Conservation (phyloP, 202 grass and related monocot genomes). For the Dendrocalamus latiflorus region DNA sequence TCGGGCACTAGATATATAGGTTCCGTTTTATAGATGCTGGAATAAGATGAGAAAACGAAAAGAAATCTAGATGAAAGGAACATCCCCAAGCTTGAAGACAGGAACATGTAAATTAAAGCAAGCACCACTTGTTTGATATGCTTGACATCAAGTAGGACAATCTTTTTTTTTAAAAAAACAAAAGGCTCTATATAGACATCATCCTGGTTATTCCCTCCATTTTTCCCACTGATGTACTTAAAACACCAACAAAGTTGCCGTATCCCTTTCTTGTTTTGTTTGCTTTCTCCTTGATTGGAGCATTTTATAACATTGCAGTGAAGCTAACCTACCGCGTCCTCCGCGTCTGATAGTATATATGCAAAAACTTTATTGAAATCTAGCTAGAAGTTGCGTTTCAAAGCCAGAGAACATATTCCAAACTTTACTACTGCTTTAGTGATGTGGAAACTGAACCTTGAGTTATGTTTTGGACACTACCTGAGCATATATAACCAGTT, state of each 20-base stretch:
- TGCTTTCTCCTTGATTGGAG: constrained; percentile 20
- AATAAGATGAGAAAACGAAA: too few relatives aligned
- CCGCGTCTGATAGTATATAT: constrained; percentile 6
- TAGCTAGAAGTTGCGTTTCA: constrained; percentile 20
- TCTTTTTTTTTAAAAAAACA: too few relatives aligned
- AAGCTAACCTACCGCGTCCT: constrained; percentile 25
- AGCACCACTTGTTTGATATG: too few relatives aligned
- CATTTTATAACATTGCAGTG: constrained; percentile 27
- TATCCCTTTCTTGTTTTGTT: constrained; percentile 5
- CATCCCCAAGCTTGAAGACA: too few relatives aligned
- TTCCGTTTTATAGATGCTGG: too few relatives aligned
- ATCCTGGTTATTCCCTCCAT: too few relatives aligned
- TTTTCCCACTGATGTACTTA: constrained; percentile 12
- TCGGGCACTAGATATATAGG: too few relatives aligned
- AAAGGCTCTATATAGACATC: too few relatives aligned
- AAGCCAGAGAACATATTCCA: constrained; percentile 49
- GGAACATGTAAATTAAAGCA: too few relatives aligned
- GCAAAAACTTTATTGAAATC: constrained; percentile 19
- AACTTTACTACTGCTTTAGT: constrained; percentile 40
- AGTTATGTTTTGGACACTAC: constrained; percentile 20
- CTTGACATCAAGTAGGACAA: too few relatives aligned
- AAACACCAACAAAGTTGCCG: constrained; percentile 33
- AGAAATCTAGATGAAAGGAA: too few relatives aligned
- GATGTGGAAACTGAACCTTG: constrained; percentile 30
- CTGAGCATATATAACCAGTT: not conserved